Conservation (phyloP, 2,329 filamentous ascomycete species). For the Fusarium verrucosum region DNA sequence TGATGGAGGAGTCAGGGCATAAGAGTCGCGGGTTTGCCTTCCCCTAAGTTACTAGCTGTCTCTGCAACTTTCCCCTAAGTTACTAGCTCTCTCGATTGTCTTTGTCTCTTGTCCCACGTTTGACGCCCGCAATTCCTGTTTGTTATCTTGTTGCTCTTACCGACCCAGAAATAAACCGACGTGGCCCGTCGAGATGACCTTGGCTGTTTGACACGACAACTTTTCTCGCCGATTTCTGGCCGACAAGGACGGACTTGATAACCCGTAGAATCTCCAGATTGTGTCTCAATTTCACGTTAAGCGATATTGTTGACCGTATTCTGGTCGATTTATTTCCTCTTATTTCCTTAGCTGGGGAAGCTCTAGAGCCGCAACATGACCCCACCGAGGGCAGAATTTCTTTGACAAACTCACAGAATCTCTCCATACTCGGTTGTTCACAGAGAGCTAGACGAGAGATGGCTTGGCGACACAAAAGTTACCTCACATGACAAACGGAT, state of each 20-base stretch:
- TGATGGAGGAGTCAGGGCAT: constrained; percentile 37
- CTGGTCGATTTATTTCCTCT: constrained; percentile 29
- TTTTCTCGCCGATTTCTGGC: constrained; percentile 13
- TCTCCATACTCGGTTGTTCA: too few relatives aligned
- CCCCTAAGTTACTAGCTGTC: constrained; percentile 41
- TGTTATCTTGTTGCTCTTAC: constrained; percentile 12
- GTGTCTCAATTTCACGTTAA: background rate
- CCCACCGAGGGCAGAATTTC: constrained; percentile 12
- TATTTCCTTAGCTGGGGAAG: constrained; percentile 29
- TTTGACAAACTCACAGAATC: too few relatives aligned
- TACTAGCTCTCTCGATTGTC: constrained; percentile 30
- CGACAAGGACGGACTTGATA: background rate
- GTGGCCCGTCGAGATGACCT: constrained; percentile 3
- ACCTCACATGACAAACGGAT: constrained; percentile 17
- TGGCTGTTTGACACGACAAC: background rate
- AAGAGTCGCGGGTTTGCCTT: constrained; percentile 41
- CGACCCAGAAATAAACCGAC: constrained; percentile 4
- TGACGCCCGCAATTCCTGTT: constrained; percentile 30
- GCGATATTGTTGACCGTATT: background rate
- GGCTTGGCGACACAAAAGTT: constrained; percentile 15
- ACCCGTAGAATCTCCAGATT: background rate
- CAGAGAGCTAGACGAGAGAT: too few relatives aligned
- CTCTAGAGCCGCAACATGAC: constrained; percentile 29
- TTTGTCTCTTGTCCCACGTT: constrained; percentile 17
- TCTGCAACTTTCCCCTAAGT: constrained; percentile 38